Base-by-base conservation (phyloP, 1,284 basidiomycete species). In the Pseudozyma sp. region DNA sequence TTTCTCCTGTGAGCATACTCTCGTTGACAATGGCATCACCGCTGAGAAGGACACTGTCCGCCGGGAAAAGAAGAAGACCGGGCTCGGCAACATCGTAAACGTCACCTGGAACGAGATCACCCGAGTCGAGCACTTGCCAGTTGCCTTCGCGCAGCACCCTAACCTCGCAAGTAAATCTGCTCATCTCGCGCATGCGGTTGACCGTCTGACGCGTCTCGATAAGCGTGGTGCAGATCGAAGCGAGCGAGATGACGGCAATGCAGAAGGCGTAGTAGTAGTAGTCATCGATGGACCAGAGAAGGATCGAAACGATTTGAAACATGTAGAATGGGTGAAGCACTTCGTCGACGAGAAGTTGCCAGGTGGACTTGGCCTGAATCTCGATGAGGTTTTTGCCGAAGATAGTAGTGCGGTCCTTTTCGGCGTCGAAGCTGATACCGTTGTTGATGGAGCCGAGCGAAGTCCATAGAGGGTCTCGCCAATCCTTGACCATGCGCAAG, bases 21-120 rank as follows among this genome's bases (percentile, higher is more conserved):
- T 99, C 97, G 85, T 99, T 98, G 61, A 98, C 92, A 71, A 99
- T 97, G 0, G 94, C 94, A 83, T 98, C 97, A 5, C 97, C 96
- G 7, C 93, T 93, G 35, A 99, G 90, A 16, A 98, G 88, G 76
- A 97, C 90, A 71, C 96, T 89, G 85, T 99, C 97, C 13, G 94
- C 93, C 0, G 97, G 97, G 75, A 99, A 89, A 36, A 92, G 87
- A 9, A 90, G 86, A 16, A 97, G 88, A 14, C 90, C 89, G 1
- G 93, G 88, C 52, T 91, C 90, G 13, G 93, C 91, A 10, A 97
- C 88, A 84, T 97, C 94, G 77, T 98, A 89, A 61, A 99, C 88
- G 84, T 99, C 97, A 31, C 97, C 97, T 0, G 95, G 93, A 3
- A 98, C 93, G 45, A 99, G 89, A 36, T 91, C 88, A 3, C 90